Evolutionary conservation across 108 stramenopile genomes (phyloP), one percentile per base, ranked within the genome.

Genomic region (Licmophora abbreviata): DNA sequence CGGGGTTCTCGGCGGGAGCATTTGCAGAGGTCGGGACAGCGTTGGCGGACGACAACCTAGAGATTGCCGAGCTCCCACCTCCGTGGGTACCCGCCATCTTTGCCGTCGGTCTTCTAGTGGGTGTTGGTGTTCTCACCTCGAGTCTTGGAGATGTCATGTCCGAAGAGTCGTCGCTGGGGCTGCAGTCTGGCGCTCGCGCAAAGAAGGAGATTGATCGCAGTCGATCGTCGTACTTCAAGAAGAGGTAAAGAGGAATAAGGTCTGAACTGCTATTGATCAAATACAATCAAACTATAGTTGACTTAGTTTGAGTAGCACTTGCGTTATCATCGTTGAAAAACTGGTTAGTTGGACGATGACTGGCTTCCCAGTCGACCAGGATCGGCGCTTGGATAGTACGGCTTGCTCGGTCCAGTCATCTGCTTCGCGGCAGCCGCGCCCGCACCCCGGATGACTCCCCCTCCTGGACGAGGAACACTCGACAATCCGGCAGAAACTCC

Each of bases 191-290:
- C 29, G 88, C 88, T 21, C 56, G 74, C 44, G 84, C 88, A 9
- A 85, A 85, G 66, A 90, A 90, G 40, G 88, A 90, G 52, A 83
- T 79, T 45, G 88, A 90, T 29, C 71, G 88, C 51, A 85, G 79
- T 48, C 66, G 82, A 48, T 84, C 88, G 7, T 83, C 81, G 0
- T 90, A 85, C 63, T 90, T 85, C 64, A 90, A 85, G 64, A 82
- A 80, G 48, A n/a, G n/a, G n/a, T n/a, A n/a, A n/a, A n/a, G n/a
- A n/a, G n/a, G n/a, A n/a, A n/a, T n/a, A n/a, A n/a, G n/a, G n/a
- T n/a, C n/a, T n/a, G n/a, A n/a, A n/a, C n/a, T n/a, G n/a, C n/a
- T n/a, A n/a, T n/a, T n/a, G n/a, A n/a, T n/a, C n/a, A n/a, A n/a
- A n/a, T n/a, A n/a, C n/a, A n/a, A n/a, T n/a, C n/a, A n/a, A n/a